phyloP scores from a whole-genome alignment of 257 asterid genomes.

The Craterostigma plantagineum region DNA sequence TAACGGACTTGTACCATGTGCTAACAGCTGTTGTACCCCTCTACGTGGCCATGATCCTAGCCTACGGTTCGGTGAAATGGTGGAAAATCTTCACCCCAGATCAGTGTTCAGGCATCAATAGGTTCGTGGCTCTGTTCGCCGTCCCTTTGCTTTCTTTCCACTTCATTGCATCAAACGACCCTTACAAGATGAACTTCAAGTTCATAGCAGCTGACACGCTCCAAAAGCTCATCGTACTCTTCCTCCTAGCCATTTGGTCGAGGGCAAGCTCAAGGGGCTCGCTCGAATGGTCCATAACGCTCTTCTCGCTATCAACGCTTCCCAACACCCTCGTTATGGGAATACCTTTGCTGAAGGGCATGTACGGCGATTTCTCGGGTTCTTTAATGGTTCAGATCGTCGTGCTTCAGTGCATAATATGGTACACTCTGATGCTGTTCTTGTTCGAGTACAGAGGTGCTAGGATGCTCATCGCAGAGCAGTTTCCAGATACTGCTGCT shows the following conservation, averaged over 20 bases:
- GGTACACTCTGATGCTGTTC: slow-evolving; percentile 63
- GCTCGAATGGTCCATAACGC: slow-evolving; percentile 57
- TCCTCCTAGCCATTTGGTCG: slow-evolving; percentile 38
- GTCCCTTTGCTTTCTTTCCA: slow-evolving; percentile 58
- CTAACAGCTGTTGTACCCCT: slow-evolving; percentile 58
- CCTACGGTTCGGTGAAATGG: slow-evolving; percentile 64
- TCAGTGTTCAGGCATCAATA: slow-evolving; percentile 65
- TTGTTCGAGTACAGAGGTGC: slow-evolving; percentile 54
- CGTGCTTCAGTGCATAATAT: slow-evolving; percentile 48
- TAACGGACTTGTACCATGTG: slow-evolving; percentile 45
- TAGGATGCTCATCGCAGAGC: slow-evolving; percentile 41
- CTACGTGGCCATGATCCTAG: slow-evolving; percentile 56
- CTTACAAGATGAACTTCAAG: slow-evolving; percentile 47
- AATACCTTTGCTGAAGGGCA: slow-evolving; percentile 39
- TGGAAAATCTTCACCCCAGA: slow-evolving; percentile 62
- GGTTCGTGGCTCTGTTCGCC: slow-evolving; percentile 61
- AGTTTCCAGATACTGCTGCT: slow-evolving; percentile 55
- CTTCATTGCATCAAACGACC: slow-evolving; percentile 60
- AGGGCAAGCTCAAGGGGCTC: slow-evolving; percentile 26
- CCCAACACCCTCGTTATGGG: slow-evolving; percentile 68
- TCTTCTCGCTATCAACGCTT: slow-evolving; percentile 47
- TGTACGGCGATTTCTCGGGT: slow-evolving; percentile 44
- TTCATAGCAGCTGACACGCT: slow-evolving; percentile 66
- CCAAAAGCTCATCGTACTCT: slow-evolving; percentile 39
- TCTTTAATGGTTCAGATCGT: slow-evolving; percentile 51